Conservation (phyloP, 805 yeast genomes). For the Tetrapisispora pingtungensis region DNA sequence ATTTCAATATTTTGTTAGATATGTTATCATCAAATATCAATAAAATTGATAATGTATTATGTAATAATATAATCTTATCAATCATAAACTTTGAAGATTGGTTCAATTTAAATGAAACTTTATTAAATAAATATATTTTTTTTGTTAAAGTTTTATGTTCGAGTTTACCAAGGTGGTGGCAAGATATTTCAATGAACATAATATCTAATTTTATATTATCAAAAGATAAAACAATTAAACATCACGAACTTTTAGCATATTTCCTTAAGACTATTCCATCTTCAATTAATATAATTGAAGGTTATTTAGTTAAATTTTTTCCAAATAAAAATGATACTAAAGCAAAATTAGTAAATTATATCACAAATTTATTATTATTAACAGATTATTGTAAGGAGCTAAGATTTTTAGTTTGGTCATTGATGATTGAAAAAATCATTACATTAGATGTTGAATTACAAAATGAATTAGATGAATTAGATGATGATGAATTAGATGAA, state of each 20-base stretch:
- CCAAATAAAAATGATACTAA: constrained; percentile 71
- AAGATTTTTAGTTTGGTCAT: constrained; percentile 65
- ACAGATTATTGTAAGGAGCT: constrained; percentile 68
- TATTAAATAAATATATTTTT: constrained; percentile 49
- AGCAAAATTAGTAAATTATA: constrained; percentile 48
- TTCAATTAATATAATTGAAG: constrained; percentile 54
- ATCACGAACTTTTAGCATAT: constrained; percentile 57
- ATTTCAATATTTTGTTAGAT: constrained; percentile 46
- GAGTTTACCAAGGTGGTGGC: constrained; percentile 83
- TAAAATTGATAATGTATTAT: constrained; percentile 45
- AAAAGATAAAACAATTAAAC: constrained; percentile 31
- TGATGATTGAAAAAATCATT: constrained; percentile 68
- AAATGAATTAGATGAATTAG: constrained; percentile 76
- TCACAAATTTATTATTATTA: constrained; percentile 49
- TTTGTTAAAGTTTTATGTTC: constrained; percentile 74
- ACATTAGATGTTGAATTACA: constrained; percentile 88
- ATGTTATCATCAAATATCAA: constrained; percentile 56
- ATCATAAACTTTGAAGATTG: constrained; percentile 53
- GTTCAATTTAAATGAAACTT: constrained; percentile 39
- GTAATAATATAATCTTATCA: constrained; percentile 46
- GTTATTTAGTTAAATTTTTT: constrained; percentile 46
- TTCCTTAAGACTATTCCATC: constrained; percentile 75
- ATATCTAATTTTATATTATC: constrained; percentile 46
- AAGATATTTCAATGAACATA: constrained; percentile 65
- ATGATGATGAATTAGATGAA: constrained; percentile 48